Percentiles rank a stretch among this genome's conserved stretches.
These are phyloP conservation scores for Halophytophthora polymorphica DNA, from an alignment of 352 stramenopile species.

Conservation along the genomic window DNA sequence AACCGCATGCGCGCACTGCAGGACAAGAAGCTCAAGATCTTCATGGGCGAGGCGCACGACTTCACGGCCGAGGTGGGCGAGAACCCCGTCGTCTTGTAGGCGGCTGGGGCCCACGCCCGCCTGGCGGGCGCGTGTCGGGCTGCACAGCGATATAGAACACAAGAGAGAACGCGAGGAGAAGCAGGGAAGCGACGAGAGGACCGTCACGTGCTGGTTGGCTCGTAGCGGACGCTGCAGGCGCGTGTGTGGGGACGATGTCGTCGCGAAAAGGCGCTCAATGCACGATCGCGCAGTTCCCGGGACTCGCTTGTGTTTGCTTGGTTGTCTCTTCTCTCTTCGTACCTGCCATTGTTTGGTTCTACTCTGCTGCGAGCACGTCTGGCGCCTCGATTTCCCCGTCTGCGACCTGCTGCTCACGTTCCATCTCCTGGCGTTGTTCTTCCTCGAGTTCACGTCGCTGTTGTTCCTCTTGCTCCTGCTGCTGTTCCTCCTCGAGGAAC, in stretches of 20 bases:
- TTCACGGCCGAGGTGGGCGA: constrained; percentile 87
- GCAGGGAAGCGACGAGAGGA: not conserved
- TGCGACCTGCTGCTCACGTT: constrained; percentile 9
- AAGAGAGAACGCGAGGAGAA: constrained; percentile 1
- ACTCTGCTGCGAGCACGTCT: no score
- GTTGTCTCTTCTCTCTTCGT: not conserved
- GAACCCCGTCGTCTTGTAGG: constrained; percentile 80
- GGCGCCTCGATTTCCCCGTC: not conserved
- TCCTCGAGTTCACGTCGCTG: constrained; percentile 6
- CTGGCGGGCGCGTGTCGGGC: not conserved
- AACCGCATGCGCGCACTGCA: constrained; percentile 95
- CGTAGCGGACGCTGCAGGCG: not conserved
- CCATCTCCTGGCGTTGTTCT: not conserved
- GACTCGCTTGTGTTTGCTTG: constrained; percentile 1
- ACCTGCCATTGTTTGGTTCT: not conserved
- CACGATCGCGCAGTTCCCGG: constrained; percentile 8
- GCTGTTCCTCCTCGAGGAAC: constrained; percentile 21
- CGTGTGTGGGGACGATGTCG: not conserved
- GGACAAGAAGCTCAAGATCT: constrained; percentile 97
- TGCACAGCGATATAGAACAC: constrained; percentile 21
- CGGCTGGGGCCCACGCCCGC: not conserved
- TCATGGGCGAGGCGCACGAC: constrained; percentile 91
- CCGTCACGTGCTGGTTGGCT: not conserved
- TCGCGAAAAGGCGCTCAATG: constrained; percentile 6
- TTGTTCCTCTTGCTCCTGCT: constrained; percentile 11